Conservation (phyloP, 345 rosid species). For the Corchorus capsularis region DNA sequence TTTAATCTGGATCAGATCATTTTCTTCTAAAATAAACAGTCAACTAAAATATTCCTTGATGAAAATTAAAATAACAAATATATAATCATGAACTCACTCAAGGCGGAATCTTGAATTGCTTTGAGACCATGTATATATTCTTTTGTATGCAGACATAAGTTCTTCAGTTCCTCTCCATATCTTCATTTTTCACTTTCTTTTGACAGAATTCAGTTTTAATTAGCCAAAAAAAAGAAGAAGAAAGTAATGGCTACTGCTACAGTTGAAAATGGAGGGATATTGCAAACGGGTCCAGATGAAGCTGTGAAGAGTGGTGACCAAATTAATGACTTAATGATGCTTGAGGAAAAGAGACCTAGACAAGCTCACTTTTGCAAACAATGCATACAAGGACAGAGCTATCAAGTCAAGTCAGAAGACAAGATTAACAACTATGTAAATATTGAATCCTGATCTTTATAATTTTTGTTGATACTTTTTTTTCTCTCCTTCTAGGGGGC, state of each 20-base stretch:
- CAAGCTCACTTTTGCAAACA: constrained; percentile 14
- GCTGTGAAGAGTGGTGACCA: background rate
- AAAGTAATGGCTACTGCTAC: background rate
- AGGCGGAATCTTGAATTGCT: background rate
- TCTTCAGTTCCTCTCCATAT: background rate
- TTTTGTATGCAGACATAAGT: background rate
- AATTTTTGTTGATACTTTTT: background rate
- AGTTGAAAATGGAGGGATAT: background rate
- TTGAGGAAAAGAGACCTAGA: constrained; percentile 9
- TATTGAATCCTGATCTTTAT: background rate
- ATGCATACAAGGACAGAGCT: constrained; percentile 7
- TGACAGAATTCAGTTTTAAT: background rate
- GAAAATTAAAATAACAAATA: background rate
- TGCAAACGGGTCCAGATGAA: background rate
- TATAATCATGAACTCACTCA: background rate
- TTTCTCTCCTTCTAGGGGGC: background rate
- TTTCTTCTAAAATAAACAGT: background rate
- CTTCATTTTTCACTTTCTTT: background rate
- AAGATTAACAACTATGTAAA: constrained; percentile 15
- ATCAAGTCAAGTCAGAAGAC: constrained; percentile 1
- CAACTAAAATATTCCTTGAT: background rate
- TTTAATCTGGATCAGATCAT: background rate
- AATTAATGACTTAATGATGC: background rate
- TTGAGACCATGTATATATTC: background rate
- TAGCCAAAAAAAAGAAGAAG: too few species aligned